Conservation (phyloP, 2,329 filamentous ascomycete species). For the Arthrocladium fulminans region DNA sequence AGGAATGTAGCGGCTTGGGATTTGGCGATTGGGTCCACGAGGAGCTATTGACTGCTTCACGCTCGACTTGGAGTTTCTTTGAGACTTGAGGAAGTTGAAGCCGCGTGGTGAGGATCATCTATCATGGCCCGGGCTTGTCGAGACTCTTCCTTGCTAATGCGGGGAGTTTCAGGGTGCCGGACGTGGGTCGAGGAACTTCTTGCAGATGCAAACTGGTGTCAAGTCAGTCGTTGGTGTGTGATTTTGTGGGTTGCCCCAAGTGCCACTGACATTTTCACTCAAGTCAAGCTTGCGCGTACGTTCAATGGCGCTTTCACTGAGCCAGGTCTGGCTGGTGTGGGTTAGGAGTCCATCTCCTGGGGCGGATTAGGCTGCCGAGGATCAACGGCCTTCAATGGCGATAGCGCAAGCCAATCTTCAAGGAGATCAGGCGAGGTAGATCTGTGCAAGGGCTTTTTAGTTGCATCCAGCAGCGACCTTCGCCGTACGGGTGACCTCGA, state of each 20-base stretch:
- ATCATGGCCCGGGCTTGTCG: background rate
- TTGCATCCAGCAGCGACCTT: conserved; percentile 25
- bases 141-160: background rate
- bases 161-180: conserved; percentile 2
- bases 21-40: background rate
- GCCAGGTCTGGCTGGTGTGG: conserved; percentile 13
- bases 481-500: conserved; percentile 16
- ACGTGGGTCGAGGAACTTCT: conserved; percentile 1
- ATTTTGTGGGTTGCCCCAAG: background rate
- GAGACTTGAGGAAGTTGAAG: background rate
- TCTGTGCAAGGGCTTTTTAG: conserved; percentile 23
- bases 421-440: conserved; percentile 17
- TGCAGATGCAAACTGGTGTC: background rate
- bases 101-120: background rate
- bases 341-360: background rate
- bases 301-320: conserved; percentile 18
- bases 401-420: conserved; percentile 27
- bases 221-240: background rate
- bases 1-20: background rate
- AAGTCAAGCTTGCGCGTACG: conserved; percentile 18
- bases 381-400: conserved; percentile 10
- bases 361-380: background rate
- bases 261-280: conserved; percentile 6
- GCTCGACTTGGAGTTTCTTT: background rate
- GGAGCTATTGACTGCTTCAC: background rate